phyloP scores from a whole-genome alignment of 768 basidiomycete genomes.

The Lentinula raphanica region DNA sequence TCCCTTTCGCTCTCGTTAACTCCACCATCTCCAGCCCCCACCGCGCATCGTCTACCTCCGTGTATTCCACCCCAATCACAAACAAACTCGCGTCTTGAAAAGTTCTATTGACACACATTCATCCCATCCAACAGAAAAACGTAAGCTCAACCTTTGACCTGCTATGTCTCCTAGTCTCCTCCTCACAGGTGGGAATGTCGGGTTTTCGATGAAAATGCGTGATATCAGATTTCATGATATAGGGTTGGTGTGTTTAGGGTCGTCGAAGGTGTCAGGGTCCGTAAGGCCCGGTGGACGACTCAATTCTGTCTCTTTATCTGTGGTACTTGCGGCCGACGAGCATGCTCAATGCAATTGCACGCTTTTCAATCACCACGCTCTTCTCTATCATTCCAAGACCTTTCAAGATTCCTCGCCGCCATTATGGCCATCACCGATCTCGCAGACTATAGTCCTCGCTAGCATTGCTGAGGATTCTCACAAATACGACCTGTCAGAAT shows the following conservation, averaged over 20 bases:
- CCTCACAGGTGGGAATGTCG: not conserved
- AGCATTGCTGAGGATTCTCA: too few relatives aligned
- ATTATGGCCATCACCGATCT: too few relatives aligned
- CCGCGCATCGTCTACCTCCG: too few relatives aligned
- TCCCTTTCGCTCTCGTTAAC: not conserved
- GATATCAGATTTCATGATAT: slow-evolving; percentile 19
- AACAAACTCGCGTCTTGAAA: not conserved
- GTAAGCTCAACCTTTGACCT: not conserved
- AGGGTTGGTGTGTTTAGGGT: slow-evolving; percentile 37
- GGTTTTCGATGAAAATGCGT: not conserved
- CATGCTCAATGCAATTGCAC: too few relatives aligned
- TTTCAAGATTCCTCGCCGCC: too few relatives aligned
- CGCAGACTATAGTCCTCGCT: too few relatives aligned
- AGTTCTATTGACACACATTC: not conserved
- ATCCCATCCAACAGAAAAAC: not conserved
- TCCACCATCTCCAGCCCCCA: not conserved
- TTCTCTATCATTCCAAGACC: too few relatives aligned
- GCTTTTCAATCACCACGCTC: too few relatives aligned
- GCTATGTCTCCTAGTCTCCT: not conserved
- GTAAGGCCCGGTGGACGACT: not conserved
- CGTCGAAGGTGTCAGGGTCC: slow-evolving; percentile 3
- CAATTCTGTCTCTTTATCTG: too few relatives aligned
- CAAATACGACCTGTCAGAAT: too few relatives aligned
- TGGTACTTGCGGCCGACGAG: too few relatives aligned
- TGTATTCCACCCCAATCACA: not conserved